phyloP scores from a whole-genome alignment of 768 basidiomycete species.

The Pleurotus tuber-regium region DNA sequence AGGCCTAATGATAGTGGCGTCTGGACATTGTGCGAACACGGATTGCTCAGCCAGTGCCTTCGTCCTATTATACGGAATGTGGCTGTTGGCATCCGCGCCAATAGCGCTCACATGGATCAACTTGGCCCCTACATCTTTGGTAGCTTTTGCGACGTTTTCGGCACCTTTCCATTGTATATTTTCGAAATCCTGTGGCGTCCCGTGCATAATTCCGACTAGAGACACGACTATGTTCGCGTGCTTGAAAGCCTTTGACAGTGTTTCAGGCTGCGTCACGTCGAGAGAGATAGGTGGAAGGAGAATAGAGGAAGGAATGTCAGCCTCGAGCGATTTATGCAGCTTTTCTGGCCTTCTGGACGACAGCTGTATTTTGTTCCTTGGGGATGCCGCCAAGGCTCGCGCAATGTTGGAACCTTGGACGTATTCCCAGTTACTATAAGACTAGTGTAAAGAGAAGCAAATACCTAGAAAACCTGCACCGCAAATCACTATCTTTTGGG shows the following conservation, averaged over 20 bases:
- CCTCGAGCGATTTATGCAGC: constrained; percentile 31
- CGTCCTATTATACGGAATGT: constrained; percentile 57
- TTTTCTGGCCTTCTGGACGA: constrained; percentile 56
- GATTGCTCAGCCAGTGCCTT: constrained; percentile 63
- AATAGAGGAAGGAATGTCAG: constrained; percentile 27
- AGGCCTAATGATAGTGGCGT: constrained; percentile 65
- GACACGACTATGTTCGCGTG: constrained; percentile 61
- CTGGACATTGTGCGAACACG: constrained; percentile 41
- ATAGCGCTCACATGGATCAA: constrained; percentile 72
- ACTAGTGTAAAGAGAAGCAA: constrained; percentile 11
- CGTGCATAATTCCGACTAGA: constrained; percentile 67
- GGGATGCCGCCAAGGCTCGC: constrained; percentile 39
- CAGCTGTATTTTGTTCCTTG: constrained; percentile 47
- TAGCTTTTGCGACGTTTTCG: constrained; percentile 58
- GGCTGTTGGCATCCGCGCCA: constrained; percentile 60
- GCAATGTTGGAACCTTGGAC: constrained; percentile 57
- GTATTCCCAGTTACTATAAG: neutral
- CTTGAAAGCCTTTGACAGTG: constrained; percentile 47
- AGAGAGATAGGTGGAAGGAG: constrained; percentile 41
- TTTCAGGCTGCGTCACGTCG: constrained; percentile 54
- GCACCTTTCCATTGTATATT: constrained; percentile 63
- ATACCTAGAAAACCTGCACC: constrained; percentile 66
- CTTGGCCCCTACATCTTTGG: constrained; percentile 51
- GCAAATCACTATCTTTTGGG: constrained; percentile 47
- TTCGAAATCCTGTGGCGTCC: constrained; percentile 54